These are phyloP conservation scores for Misopates orontium DNA, from an alignment of 257 asterid species.

Conservation along the genomic window DNA sequence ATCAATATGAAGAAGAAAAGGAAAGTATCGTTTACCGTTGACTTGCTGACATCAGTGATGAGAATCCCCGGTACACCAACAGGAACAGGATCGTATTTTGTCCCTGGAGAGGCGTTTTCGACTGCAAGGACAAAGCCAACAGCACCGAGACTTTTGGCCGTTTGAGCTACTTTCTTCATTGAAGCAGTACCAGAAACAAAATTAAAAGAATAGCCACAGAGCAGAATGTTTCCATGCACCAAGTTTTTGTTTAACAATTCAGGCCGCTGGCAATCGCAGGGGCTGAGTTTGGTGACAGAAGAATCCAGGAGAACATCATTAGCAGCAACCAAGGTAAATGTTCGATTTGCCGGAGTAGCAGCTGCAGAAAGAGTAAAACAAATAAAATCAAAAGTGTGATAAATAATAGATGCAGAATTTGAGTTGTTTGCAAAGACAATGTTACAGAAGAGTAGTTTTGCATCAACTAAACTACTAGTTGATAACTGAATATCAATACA, in stretches of 20 bases:
- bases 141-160: conserved; percentile 91
- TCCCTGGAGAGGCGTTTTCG: conserved; percentile 89
- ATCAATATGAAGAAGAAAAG: too few species aligned
- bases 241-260: conserved; percentile 79
- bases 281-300: conserved; percentile 58
- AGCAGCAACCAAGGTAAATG: conserved; percentile 90
- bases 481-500: too few species aligned
- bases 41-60: conserved; percentile 63
- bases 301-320: conserved; percentile 87
- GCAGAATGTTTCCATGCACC: conserved; percentile 92
- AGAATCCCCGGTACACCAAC: conserved; percentile 85
- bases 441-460: too few species aligned
- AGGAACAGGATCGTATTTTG: conserved; percentile 93
- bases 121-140: conserved; percentile 95
- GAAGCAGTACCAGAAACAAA: conserved; percentile 88
- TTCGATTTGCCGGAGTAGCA: conserved; percentile 76
- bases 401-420: too few species aligned
- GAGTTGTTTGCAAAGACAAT: too few species aligned
- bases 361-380: conserved; percentile 54
- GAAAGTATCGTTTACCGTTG: conserved; percentile 51
- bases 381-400: not conserved
- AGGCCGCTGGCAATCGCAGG: conserved; percentile 93
- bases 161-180: conserved; percentile 71
- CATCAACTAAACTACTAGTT: too few species aligned
- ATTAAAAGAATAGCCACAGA: conserved; percentile 95